A percentile compares a stretch with the other conserved stretches of the same genome.
Conservation (phyloP, 163 green algal species). For the Scenedesmus sp. region DNA sequence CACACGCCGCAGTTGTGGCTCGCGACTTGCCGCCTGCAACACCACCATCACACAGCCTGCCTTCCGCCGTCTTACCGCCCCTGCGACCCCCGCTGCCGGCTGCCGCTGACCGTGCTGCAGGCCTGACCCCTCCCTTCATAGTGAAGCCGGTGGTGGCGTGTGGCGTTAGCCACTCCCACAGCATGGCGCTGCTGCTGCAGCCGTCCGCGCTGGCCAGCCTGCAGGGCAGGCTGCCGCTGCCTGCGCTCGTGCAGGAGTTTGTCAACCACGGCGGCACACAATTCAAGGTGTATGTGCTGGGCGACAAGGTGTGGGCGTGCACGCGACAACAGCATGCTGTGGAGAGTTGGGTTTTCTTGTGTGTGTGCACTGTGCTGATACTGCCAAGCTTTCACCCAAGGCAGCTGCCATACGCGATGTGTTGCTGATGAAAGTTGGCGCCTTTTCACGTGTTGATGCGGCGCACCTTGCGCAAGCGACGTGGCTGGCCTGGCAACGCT, state of each 20-base stretch:
- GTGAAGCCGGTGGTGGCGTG: constrained; percentile 78
- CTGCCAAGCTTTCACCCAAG: no score
- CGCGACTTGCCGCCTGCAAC: no score
- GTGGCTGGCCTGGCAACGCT: no score
- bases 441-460: not conserved
- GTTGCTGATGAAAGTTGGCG: not conserved
- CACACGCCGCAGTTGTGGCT: no score
- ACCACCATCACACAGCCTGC: no score
- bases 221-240: constrained; percentile 47
- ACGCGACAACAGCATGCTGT: not conserved
- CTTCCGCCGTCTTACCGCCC: no score
- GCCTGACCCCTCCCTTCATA: constrained; percentile 68
- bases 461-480: not conserved
- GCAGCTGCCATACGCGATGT: no score
- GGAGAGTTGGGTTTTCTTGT: not conserved
- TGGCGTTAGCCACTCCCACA: constrained; percentile 72
- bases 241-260: constrained; percentile 82
- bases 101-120: constrained; percentile 30
- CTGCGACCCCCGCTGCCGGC: no score
- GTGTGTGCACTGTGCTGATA: not conserved
- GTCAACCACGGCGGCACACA: constrained; percentile 81
- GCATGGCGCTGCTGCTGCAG: constrained; percentile 76
- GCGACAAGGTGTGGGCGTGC: constrained; percentile 62
- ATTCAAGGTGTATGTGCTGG: constrained; percentile 87
- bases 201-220: constrained; percentile 40